Percentiles rank a stretch among this genome's conserved stretches.
phyloP scores from a whole-genome alignment of 805 yeast genomes.

The Kluyveromyces lactis region DNA sequence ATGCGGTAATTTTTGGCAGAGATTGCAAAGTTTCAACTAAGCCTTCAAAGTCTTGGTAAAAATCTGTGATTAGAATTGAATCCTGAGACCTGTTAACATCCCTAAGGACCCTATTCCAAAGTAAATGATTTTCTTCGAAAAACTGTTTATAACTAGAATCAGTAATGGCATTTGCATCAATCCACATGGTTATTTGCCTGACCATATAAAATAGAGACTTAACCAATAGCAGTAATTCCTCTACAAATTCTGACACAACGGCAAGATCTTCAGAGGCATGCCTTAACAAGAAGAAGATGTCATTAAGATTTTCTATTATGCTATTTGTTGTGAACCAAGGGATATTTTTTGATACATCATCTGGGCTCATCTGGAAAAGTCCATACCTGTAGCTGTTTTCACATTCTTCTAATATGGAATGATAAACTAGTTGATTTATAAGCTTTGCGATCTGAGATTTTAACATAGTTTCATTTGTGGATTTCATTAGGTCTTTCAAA shows the following conservation, averaged over 20 bases:
- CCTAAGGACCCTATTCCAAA: conserved; percentile 57
- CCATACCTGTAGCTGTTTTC: conserved; percentile 33
- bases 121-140: conserved; percentile 19
- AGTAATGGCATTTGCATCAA: conserved; percentile 11
- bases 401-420: conserved; percentile 29
- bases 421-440: conserved; percentile 12
- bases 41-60: conserved; percentile 56
- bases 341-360: conserved; percentile 22
- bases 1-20: conserved; percentile 38
- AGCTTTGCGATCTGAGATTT: conserved; percentile 1
- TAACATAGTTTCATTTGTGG: conserved; percentile 5
- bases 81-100: conserved; percentile 41
- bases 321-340: conserved; percentile 45
- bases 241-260: conserved; percentile 7
- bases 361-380: conserved; percentile 26
- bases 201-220: conserved; percentile 36
- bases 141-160: conserved; percentile 18
- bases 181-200: conserved; percentile 31
- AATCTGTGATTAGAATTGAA: conserved; percentile 57
- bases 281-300: conserved; percentile 29
- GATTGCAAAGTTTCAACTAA: conserved; percentile 38
- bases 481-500: conserved; percentile 7
- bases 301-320: conserved; percentile 34
- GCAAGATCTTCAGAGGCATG: conserved; percentile 13
- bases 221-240: conserved; percentile 29